Conservation (phyloP, 768 basidiomycete genomes). For the Suillus cothurnatus region DNA sequence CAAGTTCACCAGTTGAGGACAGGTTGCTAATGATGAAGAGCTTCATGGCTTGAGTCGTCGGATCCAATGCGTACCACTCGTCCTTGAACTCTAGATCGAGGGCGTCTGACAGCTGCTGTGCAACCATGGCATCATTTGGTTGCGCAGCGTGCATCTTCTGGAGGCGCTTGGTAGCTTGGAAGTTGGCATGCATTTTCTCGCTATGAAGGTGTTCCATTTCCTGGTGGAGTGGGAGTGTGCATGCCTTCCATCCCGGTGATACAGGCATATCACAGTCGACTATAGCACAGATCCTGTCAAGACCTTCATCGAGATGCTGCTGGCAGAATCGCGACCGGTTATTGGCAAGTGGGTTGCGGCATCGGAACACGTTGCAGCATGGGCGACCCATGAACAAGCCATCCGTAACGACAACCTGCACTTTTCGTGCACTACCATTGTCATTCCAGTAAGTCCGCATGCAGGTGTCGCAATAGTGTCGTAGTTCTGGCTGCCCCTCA, state of each 20-base stretch:
- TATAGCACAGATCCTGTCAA: slow-evolving; percentile 17
- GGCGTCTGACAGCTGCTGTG: neutral
- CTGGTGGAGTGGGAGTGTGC: slow-evolving; percentile 22
- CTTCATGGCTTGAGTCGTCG: neutral
- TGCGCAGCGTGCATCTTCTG: slow-evolving; percentile 17
- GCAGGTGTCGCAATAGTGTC: neutral
- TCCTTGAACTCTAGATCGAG: neutral
- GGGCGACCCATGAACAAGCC: slow-evolving; percentile 19
- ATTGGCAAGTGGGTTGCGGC: slow-evolving; percentile 14
- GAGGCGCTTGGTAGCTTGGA: slow-evolving; percentile 32
- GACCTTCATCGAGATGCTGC: slow-evolving; percentile 4
- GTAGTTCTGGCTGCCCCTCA: neutral
- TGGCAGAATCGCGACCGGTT: slow-evolving; percentile 23
- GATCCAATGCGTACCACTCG: neutral
- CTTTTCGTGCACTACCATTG: slow-evolving; percentile 11
- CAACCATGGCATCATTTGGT: slow-evolving; percentile 2
- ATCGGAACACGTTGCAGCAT: slow-evolving; percentile 17
- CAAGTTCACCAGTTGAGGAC: neutral
- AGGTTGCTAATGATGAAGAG: neutral
- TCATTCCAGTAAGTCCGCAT: neutral
- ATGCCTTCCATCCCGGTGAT: slow-evolving; percentile 20
- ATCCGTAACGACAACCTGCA: slow-evolving; percentile 22
- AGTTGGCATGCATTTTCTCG: slow-evolving; percentile 10
- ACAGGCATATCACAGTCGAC: slow-evolving; percentile 14
- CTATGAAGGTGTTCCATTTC: neutral